A percentile compares a stretch with the other conserved stretches of the same genome.
phyloP scores from a whole-genome alignment of 2,329 filamentous ascomycete genomes.

The Fusarium proliferatum region DNA sequence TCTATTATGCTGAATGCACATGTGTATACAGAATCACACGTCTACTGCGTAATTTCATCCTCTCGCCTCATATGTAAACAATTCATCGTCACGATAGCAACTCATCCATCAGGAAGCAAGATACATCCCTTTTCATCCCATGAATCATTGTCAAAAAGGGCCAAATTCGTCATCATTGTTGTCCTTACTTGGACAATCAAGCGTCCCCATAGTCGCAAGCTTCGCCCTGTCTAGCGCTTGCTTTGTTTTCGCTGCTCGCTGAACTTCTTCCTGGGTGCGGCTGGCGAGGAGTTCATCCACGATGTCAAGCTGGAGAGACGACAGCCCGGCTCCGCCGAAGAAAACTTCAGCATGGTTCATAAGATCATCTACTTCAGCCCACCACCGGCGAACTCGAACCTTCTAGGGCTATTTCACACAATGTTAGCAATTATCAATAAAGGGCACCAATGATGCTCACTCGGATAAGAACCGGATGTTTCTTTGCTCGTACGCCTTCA shows the following conservation, averaged over 20 bases:
- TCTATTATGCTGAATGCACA: not conserved
- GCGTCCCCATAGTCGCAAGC: not conserved
- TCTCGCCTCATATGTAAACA: not conserved
- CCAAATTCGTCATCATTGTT: no score
- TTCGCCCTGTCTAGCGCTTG: constrained; percentile 10
- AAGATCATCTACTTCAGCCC: constrained; percentile 27
- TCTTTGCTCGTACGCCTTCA: constrained; percentile 15
- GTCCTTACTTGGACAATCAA: not conserved
- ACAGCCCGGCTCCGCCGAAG: constrained; percentile 16
- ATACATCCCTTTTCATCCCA: not conserved
- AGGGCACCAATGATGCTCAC: constrained; percentile 15
- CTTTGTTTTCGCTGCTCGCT: constrained; percentile 10
- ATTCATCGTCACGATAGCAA: not conserved
- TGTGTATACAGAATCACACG: not conserved
- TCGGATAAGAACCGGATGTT: constrained; percentile 33
- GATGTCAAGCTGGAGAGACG: constrained; percentile 29
- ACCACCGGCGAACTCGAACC: constrained; percentile 37
- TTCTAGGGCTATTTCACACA: constrained; percentile 37
- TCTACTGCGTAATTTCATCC: not conserved
- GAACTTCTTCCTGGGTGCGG: constrained; percentile 20
- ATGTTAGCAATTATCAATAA: not conserved
- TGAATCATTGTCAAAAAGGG: not conserved
- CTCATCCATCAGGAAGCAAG: not conserved
- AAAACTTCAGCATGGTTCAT: constrained; percentile 3
- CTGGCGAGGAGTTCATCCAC: constrained; percentile 33